Conservation (phyloP, 768 basidiomycete genomes). For the Psilocybe subaeruginosa region DNA sequence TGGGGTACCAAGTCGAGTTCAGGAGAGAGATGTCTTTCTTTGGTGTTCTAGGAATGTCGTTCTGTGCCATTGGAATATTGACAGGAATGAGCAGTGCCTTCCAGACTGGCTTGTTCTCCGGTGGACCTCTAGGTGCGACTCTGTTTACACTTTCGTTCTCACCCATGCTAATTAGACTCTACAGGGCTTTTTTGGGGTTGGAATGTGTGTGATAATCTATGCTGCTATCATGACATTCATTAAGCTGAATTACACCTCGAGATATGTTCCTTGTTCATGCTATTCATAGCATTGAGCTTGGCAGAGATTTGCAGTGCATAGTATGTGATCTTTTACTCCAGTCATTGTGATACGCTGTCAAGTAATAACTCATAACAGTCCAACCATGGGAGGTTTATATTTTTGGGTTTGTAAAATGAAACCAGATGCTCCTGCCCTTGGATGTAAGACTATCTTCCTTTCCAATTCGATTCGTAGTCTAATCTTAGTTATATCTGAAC, state of each 20-base stretch:
- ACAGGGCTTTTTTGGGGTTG: slow-evolving; percentile 60
- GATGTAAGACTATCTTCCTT: slow-evolving; percentile 38
- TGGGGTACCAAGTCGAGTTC: slow-evolving; percentile 60
- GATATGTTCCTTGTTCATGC: slow-evolving; percentile 63
- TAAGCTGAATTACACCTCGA: slow-evolving; percentile 13
- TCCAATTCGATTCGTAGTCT: neutral
- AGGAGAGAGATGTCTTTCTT: slow-evolving; percentile 62
- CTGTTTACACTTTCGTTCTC: neutral
- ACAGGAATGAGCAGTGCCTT: slow-evolving; percentile 65
- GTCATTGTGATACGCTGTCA: neutral
- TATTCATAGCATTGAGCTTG: slow-evolving; percentile 56
- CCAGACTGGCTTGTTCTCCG: slow-evolving; percentile 60
- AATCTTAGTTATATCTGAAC: neutral
- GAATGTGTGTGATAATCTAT: slow-evolving; percentile 42
- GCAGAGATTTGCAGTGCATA: slow-evolving; percentile 64
- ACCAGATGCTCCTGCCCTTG: slow-evolving; percentile 52
- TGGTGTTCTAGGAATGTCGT: slow-evolving; percentile 61
- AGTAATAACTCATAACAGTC: slow-evolving; percentile 29
- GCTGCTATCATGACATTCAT: neutral
- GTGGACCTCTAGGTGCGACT: slow-evolving; percentile 50
- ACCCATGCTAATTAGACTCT: neutral
- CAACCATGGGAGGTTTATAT: slow-evolving; percentile 61
- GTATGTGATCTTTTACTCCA: slow-evolving; percentile 31
- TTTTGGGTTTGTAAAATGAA: slow-evolving; percentile 70
- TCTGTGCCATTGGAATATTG: slow-evolving; percentile 62